A percentile compares a stretch with the other conserved stretches of the same genome.
phyloP scores from a whole-genome alignment of 2,329 filamentous ascomycete species.

The Fusarium sp. region DNA sequence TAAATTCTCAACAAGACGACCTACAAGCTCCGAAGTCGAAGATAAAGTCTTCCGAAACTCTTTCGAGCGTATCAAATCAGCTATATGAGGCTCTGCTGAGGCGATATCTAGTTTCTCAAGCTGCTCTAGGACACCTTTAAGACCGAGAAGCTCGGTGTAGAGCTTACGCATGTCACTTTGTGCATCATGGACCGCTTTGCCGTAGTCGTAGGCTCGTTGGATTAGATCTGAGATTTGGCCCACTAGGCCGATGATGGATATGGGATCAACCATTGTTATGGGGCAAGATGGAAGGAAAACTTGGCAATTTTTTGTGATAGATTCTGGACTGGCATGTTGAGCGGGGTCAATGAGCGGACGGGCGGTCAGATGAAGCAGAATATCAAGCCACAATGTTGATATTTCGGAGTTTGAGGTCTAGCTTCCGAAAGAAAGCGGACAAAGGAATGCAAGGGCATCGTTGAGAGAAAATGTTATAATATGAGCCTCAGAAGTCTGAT shows the following conservation, averaged over 20 bases:
- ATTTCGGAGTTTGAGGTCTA: fast-evolving
- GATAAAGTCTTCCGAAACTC: neutral
- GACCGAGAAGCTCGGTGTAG: neutral
- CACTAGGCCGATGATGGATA: neutral
- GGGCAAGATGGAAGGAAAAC: fast-evolving
- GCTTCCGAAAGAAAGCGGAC: neutral
- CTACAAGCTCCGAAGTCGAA: neutral
- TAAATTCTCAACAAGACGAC: neutral
- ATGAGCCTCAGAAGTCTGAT: no score
- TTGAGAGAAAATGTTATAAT: no score
- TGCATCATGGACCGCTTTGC: neutral
- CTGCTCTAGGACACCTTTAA: fast-evolving
- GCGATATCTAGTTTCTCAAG: fast-evolving
- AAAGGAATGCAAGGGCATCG: no score
- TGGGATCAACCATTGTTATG: neutral
- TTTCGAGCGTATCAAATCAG: fast-evolving
- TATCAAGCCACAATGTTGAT: neutral
- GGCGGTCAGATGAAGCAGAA: neutral
- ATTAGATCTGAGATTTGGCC: neutral
- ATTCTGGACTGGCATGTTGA: fast-evolving
- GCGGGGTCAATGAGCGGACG: neutral
- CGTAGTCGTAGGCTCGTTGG: neutral
- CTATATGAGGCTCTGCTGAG: fast-evolving
- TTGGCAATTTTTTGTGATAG: no score
- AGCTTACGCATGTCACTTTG: neutral